Evolutionary conservation across 1,284 basidiomycete species (phyloP).

Genomic region (Pterula multifida): DNA sequence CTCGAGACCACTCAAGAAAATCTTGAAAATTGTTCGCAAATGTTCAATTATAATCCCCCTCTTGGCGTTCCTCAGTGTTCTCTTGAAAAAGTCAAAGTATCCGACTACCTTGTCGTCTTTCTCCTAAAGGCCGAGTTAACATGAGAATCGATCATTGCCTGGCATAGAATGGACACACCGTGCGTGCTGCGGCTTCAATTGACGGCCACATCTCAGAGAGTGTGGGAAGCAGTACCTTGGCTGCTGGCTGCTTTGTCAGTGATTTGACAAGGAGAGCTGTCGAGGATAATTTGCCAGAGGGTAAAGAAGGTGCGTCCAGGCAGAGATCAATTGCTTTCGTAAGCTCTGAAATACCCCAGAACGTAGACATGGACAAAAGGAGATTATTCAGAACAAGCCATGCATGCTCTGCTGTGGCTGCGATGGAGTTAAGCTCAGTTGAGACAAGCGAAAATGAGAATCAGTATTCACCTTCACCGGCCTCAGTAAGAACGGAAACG

Average conservation of each 20-base stretch:
- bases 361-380: constrained; percentile 52
- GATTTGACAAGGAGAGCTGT: constrained; percentile 35
- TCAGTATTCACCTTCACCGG: constrained; percentile 15
- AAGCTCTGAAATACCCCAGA: constrained; percentile 58
- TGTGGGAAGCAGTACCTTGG: constrained; percentile 56
- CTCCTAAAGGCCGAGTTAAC: neutral
- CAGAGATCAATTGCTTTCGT: constrained; percentile 43
- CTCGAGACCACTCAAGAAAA: constrained; percentile 77
- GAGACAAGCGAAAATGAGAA: constrained; percentile 3
- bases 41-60: constrained; percentile 57
- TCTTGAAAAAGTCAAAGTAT: constrained; percentile 62
- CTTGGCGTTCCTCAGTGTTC: constrained; percentile 52
- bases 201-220: constrained; percentile 46
- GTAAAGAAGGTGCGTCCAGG: constrained; percentile 28
- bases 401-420: constrained; percentile 23
- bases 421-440: constrained; percentile 8
- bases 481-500: constrained; percentile 32
- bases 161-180: neutral
- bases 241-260: constrained; percentile 57
- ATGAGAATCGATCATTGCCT: neutral
- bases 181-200: constrained; percentile 11
- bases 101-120: constrained; percentile 15
- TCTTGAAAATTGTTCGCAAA: constrained; percentile 65
- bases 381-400: constrained; percentile 43
- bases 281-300: constrained; percentile 16